Conservation (phyloP, 306 rosid species). For the Boehmeria nivea region DNA sequence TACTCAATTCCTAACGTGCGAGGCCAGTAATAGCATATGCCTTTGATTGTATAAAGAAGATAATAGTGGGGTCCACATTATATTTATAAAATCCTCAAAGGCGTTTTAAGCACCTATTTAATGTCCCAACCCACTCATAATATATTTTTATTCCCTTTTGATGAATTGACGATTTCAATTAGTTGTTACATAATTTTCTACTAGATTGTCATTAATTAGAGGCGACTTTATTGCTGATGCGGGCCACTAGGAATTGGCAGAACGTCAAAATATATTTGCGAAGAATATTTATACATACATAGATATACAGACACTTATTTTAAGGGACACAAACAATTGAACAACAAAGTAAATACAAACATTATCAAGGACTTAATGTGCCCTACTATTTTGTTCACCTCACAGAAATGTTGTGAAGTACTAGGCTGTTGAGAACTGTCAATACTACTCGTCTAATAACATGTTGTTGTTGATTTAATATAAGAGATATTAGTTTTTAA, state of each 20-base stretch:
- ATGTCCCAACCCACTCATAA: conserved; percentile 4
- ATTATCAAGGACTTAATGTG: no score
- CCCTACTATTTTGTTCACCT: no score
- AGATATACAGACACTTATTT: no score
- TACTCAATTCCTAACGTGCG: conserved; percentile 13
- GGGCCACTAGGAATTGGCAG: background rate
- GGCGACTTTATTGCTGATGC: background rate
- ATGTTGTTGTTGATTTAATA: no score
- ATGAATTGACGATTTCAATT: conserved; percentile 16
- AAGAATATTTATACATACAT: background rate
- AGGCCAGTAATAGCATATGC: conserved; percentile 1
- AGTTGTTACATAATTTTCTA: conserved; percentile 33
- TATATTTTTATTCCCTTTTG: background rate
- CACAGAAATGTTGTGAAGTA: no score
- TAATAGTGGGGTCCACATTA: conserved; percentile 1
- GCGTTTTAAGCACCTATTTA: background rate
- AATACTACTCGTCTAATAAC: no score
- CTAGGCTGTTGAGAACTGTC: no score
- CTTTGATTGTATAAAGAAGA: conserved; percentile 2
- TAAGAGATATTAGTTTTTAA: no score
- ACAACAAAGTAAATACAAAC: background rate
- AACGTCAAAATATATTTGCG: background rate
- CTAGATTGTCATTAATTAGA: conserved; percentile 12
- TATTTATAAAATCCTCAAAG: background rate
- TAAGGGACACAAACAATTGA: background rate